Evolutionary conservation across 306 rosid species (phyloP), one percentile per base, ranked within the genome.

Genomic region (Geum urbanum): DNA sequence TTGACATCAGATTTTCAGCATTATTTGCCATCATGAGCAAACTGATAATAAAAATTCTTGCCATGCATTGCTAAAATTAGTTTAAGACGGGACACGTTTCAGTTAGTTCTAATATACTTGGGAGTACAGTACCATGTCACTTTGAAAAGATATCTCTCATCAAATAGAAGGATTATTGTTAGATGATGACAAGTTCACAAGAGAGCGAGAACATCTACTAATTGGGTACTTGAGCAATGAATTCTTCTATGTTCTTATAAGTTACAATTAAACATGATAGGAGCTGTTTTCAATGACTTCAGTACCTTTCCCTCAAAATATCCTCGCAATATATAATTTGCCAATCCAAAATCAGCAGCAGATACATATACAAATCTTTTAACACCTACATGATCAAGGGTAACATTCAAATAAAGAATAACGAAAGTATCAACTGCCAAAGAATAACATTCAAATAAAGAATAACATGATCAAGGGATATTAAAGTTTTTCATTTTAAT

Each of bases 291-390:
- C 48, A 15, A 48, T 45, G 76, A 60, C 59, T 13, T 49, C 12
- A 12, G 67, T 85, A 94, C 99, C 99, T 94, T 94, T 79, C 99
- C 99, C 74, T 87, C 92, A 67, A 90, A 94, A 85, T 94, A 94
- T 45, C 99, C 99, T 63, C 24, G 84, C 63, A 94, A 64, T 63
- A 90, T 49, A 81, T 85, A 88, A 83, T 94, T 94, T 66, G 41
- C 92, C 70, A 84, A 74, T 50, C 99, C 99, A 81, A 88, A 88
- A 85, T 87, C 99, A 74, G 97, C 97, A 44, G 99, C 97, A 66
- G 99, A 94, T 80, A 91, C 79, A 72, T 94, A 91, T 67, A 88
- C 90, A 82, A 90, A 94, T 81, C 91, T 84, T 82, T 91, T 94
- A 55, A 90, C 91, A 81, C 99, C 99, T 94, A 91, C 37, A 74